These are phyloP conservation scores for Eurotiales sp. DNA, from an alignment of 2,329 filamentous ascomycete genomes.

Conservation along the genomic window DNA sequence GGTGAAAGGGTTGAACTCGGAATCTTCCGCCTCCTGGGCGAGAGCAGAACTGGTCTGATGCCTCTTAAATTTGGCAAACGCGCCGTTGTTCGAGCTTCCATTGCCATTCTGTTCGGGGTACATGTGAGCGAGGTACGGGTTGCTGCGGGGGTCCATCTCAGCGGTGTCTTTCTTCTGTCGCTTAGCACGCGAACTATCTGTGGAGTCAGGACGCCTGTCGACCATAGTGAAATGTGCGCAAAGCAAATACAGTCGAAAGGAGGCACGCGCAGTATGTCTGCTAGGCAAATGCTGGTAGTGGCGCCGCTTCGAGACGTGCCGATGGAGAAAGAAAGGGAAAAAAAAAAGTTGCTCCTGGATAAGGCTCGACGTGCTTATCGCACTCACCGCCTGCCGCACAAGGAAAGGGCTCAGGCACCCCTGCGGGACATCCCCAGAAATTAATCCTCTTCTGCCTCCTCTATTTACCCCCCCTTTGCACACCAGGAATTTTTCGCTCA, in stretches of 20 bases:
- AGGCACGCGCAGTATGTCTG: no score
- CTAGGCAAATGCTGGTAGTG: no score
- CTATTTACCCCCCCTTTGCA: constrained; percentile 9
- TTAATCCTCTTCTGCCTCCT: background rate
- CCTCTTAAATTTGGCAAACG: constrained; percentile 65
- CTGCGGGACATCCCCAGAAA: constrained; percentile 12
- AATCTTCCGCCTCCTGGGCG: constrained; percentile 72
- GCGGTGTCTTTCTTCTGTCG: constrained; percentile 50
- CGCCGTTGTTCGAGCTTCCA: constrained; percentile 35
- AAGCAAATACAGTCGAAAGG: no score
- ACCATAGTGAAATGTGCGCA: constrained; percentile 52
- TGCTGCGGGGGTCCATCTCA: constrained; percentile 56
- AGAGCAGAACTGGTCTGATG: constrained; percentile 76
- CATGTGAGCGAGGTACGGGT: constrained; percentile 91
- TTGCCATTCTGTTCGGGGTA: constrained; percentile 54
- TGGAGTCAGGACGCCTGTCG: constrained; percentile 53
- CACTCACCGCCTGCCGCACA: constrained; percentile 12
- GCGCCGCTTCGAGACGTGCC: background rate
- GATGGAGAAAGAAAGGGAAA: constrained; percentile 3
- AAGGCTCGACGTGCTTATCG: constrained; percentile 14
- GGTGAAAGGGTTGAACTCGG: constrained; percentile 81
- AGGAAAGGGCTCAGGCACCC: constrained; percentile 4
- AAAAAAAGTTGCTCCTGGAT: constrained; percentile 22
- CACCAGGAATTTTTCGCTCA: background rate
- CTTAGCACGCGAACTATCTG: constrained; percentile 50